A percentile compares a stretch with the other conserved stretches of the same genome.
Conservation (phyloP, 2,329 filamentous ascomycete species). For the Diaporthe sp. region DNA sequence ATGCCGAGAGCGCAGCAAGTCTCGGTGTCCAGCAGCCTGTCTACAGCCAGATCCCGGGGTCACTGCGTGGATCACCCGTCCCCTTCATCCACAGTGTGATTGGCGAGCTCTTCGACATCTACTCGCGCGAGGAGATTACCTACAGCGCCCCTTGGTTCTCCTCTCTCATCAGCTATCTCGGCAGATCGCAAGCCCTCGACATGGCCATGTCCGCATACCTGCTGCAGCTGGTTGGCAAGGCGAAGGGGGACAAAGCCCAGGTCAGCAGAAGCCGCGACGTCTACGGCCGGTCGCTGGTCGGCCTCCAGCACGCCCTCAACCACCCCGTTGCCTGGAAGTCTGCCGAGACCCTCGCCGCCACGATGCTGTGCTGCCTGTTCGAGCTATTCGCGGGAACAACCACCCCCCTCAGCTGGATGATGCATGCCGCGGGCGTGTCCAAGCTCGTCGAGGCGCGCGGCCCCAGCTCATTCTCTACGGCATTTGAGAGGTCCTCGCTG, state of each 20-base stretch:
- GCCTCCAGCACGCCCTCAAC: constrained; percentile 52
- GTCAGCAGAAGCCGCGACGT: constrained; percentile 52
- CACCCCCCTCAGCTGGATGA: constrained; percentile 52
- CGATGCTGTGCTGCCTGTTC: constrained; percentile 55
- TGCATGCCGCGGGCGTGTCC: constrained; percentile 54
- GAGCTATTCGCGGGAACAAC: constrained; percentile 59
- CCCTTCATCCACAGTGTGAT: constrained; percentile 34
- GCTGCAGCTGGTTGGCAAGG: constrained; percentile 54
- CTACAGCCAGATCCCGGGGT: neutral
- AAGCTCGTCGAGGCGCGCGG: constrained; percentile 55
- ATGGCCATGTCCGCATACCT: constrained; percentile 53
- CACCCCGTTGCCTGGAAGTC: constrained; percentile 54
- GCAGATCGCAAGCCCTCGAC: constrained; percentile 52
- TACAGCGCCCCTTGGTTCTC: constrained; percentile 44
- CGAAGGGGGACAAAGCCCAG: constrained; percentile 46
- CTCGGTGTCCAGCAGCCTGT: neutral
- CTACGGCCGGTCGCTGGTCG: constrained; percentile 53
- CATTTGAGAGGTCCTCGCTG: constrained; percentile 54
- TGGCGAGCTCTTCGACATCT: constrained; percentile 27
- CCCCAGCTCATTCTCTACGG: constrained; percentile 49
- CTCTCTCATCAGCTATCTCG: constrained; percentile 47
- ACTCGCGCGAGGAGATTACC: constrained; percentile 30
- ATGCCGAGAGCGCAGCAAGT: neutral
- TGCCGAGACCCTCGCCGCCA: constrained; percentile 56
- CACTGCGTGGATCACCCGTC: constrained; percentile 5